A percentile compares a stretch with the other conserved stretches of the same genome.
These are phyloP conservation scores for Paecilomyces dactylethromorphus DNA, from an alignment of 2,329 filamentous ascomycete genomes.

Conservation along the genomic window DNA sequence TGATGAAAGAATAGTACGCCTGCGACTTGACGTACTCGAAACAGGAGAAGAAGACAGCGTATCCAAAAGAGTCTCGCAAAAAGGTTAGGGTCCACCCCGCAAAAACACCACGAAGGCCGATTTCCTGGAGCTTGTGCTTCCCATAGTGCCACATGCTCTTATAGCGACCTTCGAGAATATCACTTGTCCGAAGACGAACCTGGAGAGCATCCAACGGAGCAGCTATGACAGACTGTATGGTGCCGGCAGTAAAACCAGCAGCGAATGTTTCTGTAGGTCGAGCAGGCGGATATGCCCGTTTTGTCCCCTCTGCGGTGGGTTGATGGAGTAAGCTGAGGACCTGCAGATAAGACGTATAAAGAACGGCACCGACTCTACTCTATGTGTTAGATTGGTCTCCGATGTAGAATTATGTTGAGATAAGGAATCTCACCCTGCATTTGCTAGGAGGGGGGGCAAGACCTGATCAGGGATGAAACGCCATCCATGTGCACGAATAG, in stretches of 20 bases:
- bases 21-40: constrained; percentile 61
- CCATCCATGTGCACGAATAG: constrained; percentile 57
- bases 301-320: constrained; percentile 50
- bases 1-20: constrained; percentile 55
- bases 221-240: constrained; percentile 55
- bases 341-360: constrained; percentile 60
- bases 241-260: constrained; percentile 54
- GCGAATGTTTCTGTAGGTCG: constrained; percentile 47
- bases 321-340: constrained; percentile 52
- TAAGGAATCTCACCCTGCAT: constrained; percentile 45
- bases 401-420: neutral
- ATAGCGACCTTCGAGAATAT: constrained; percentile 54
- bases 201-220: constrained; percentile 59
- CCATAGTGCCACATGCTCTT: constrained; percentile 60
- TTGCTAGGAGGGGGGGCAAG: constrained; percentile 56
- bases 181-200: constrained; percentile 53
- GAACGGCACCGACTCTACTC: constrained; percentile 51
- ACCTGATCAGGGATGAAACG: constrained; percentile 59
- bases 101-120: constrained; percentile 56
- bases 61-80: constrained; percentile 55
- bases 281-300: constrained; percentile 55
- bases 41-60: constrained; percentile 55
- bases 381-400: neutral
- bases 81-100: constrained; percentile 57
- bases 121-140: constrained; percentile 50